Conservation (phyloP, 2,329 filamentous ascomycete genomes). For the Fusarium sp. region DNA sequence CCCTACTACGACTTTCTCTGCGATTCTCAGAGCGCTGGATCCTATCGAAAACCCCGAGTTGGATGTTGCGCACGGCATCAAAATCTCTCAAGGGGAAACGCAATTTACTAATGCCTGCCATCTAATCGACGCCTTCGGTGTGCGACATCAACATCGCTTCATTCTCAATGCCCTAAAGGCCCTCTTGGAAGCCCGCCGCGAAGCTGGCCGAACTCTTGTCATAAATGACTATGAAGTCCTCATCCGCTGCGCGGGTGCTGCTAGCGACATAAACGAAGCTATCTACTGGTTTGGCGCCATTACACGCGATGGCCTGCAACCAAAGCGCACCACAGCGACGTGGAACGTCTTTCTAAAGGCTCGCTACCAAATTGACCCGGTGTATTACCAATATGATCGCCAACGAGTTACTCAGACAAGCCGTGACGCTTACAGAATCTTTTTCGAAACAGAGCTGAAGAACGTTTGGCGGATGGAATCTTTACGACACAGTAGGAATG, state of each 20-base stretch:
- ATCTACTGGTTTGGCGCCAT: slow-evolving; percentile 54
- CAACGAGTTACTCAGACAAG: slow-evolving; percentile 56
- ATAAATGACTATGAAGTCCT: slow-evolving; percentile 60
- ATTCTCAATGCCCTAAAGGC: slow-evolving; percentile 55
- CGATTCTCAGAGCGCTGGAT: slow-evolving; percentile 73
- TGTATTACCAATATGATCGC: slow-evolving; percentile 63
- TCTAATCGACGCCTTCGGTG: slow-evolving; percentile 59
- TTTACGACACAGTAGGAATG: slow-evolving; percentile 50
- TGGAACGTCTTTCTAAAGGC: slow-evolving; percentile 64
- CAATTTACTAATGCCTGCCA: slow-evolving; percentile 55
- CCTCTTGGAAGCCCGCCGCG: slow-evolving; percentile 53
- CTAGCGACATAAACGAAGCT: slow-evolving; percentile 53
- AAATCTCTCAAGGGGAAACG: slow-evolving; percentile 57
- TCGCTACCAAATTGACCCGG: slow-evolving; percentile 60
- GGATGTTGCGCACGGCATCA: slow-evolving; percentile 61
- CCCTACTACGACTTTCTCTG: slow-evolving; percentile 69
- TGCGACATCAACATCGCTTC: slow-evolving; percentile 57
- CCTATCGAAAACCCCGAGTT: slow-evolving; percentile 64
- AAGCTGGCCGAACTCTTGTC: slow-evolving; percentile 48
- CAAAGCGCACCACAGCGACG: slow-evolving; percentile 51
- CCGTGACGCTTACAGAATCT: slow-evolving; percentile 54
- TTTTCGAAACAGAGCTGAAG: slow-evolving; percentile 13
- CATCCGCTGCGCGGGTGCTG: slow-evolving; percentile 63
- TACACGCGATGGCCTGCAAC: slow-evolving; percentile 43
- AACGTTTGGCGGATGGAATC: slow-evolving; percentile 49